Base-by-base conservation (phyloP, 2,329 filamentous ascomycete species). In the Colletotrichum liaoningense region DNA sequence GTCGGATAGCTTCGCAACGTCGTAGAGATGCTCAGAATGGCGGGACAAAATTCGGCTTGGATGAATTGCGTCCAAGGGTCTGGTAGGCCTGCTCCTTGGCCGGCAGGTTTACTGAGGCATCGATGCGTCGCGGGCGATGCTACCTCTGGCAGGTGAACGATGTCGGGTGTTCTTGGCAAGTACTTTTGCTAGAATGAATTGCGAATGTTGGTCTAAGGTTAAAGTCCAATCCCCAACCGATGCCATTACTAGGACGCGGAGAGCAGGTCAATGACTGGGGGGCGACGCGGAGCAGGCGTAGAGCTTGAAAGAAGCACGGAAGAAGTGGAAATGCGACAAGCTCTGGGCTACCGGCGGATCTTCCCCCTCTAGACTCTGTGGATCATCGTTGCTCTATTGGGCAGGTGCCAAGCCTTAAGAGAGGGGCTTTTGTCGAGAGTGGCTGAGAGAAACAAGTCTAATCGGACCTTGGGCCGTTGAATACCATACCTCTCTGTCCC, bases 331-430 rank as follows among this genome's bases (percentile, higher is more conserved):
- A 42, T 60, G 38, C 24, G 26, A 49, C 59, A 30, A 49, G 49
- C 57, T 35, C 63, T 70, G 12, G 68, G n/a, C 42, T 38, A 14
- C 46, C 28, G 63, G 67, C 62, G 67, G 30, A 28, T 42, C 49
- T 22, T 46, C 26, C 42, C 28, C 59, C 58, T 58, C 56, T 60
- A 26, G 55, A 7, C n/a, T 33, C 6, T 54, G 70, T 73, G 70
- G 70, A 57, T 65, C 70, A 62, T 73, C 42, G 26, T 28, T 73
- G 67, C 70, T 62, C 33, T 35, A 73, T 70, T 55, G 35, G 70
- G 70, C 70, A 73, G 70, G 70, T 73, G 70, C 70, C 70, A 73
- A 73, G 70, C 60, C 60, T 73, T 38, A 60, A 8, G 7, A 49
- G 67, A 73, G 67, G 67, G 67, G 70, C 42, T 63, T 35, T 42